Evolutionary conservation across 345 rosid genomes (phyloP).

Genomic region (Hypericum perforatum): DNA sequence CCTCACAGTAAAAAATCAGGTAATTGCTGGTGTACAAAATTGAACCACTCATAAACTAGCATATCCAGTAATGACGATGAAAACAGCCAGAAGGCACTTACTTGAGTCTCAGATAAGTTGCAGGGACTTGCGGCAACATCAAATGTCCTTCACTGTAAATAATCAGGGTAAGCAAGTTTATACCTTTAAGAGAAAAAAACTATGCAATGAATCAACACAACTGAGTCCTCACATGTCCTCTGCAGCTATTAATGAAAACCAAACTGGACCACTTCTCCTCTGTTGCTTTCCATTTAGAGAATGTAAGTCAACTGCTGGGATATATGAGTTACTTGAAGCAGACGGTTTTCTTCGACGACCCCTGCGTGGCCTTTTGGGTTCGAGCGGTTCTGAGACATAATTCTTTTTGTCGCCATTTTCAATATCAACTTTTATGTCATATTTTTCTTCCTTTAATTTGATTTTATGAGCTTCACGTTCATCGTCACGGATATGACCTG

Average conservation of each 20-base stretch:
- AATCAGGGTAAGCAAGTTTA: not conserved
- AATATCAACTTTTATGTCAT: conserved; percentile 10
- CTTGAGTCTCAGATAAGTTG: conserved; percentile 20
- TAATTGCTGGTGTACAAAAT: too few species aligned
- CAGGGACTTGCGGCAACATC: conserved; percentile 23
- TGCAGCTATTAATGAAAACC: conserved; percentile 25
- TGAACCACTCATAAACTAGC: too few species aligned
- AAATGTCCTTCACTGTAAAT: conserved; percentile 23
- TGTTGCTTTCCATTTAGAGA: conserved; percentile 13
- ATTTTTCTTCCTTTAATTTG: conserved; percentile 12
- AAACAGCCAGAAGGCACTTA: conserved; percentile 16
- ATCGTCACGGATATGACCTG: conserved; percentile 2
- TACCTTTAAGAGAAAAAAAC: not conserved
- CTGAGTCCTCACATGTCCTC: conserved; percentile 22
- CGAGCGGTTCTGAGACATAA: not conserved
- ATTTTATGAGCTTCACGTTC: conserved; percentile 14
- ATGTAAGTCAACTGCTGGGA: conserved; percentile 14
- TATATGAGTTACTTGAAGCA: not conserved
- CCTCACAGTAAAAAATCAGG: too few species aligned
- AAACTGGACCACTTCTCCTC: conserved; percentile 16
- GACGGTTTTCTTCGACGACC: conserved; percentile 14
- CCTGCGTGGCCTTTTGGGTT: conserved; percentile 16
- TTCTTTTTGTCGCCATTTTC: conserved; percentile 7
- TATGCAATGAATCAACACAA: conserved; percentile 8
- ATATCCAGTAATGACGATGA: not conserved